Evolutionary conservation across 495 filamentous ascomycete species (phyloP).

Genomic region (Tuber indicum): DNA sequence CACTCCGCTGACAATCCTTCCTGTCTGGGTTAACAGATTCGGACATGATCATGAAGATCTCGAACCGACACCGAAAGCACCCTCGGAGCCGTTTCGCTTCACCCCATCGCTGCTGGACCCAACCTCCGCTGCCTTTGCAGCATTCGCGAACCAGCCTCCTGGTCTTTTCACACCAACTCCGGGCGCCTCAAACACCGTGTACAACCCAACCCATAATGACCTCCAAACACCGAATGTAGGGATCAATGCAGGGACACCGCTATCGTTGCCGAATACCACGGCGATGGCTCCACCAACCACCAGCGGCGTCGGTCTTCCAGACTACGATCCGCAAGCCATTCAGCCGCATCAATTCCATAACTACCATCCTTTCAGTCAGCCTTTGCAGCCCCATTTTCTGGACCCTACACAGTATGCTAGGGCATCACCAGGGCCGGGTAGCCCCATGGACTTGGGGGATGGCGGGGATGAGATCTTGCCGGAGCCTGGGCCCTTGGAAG

Average conservation of each 20-base stretch:
- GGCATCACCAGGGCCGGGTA: constrained; percentile 58
- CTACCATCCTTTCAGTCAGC: constrained; percentile 64
- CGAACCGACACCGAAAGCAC: constrained; percentile 69
- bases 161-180: constrained; percentile 87
- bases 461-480: constrained; percentile 62
- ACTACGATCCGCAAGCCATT: constrained; percentile 49
- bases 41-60: constrained; percentile 64
- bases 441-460: constrained; percentile 63
- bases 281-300: constrained; percentile 49
- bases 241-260: constrained; percentile 71
- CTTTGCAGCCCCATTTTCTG: constrained; percentile 45
- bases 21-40: constrained; percentile 17
- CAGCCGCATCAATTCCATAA: constrained; percentile 64
- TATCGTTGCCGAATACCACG: constrained; percentile 64
- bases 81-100: constrained; percentile 72
- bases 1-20: constrained; percentile 20
- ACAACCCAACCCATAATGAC: constrained; percentile 79
- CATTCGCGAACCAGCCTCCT: constrained; percentile 68
- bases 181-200: constrained; percentile 71
- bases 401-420: constrained; percentile 43
- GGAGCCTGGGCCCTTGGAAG: constrained; percentile 65
- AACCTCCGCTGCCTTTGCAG: constrained; percentile 68
- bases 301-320: constrained; percentile 52
- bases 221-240: constrained; percentile 76
- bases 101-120: constrained; percentile 83